Conservation (phyloP, 305 asterid species). For the Rubia tinctorum region DNA sequence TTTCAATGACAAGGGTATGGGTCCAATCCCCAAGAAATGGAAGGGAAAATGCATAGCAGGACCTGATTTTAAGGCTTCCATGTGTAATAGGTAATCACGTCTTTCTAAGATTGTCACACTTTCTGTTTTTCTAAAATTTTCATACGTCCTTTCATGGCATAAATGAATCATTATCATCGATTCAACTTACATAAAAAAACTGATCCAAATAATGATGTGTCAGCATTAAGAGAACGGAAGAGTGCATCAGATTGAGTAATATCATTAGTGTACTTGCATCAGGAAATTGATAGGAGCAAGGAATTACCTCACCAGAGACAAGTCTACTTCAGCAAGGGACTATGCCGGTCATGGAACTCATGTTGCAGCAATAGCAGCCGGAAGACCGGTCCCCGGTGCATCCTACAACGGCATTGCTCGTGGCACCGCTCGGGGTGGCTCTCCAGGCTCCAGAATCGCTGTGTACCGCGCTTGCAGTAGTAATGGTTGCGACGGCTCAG, state of each 20-base stretch:
- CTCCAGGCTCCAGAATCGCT: conserved; percentile 29
- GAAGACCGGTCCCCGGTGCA: conserved; percentile 19
- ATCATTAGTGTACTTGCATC: not conserved
- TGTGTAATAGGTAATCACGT: conserved; percentile 58
- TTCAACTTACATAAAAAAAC: too few species aligned
- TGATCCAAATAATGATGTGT: too few species aligned
- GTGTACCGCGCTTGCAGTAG: conserved; percentile 27
- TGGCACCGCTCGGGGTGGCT: conserved; percentile 25
- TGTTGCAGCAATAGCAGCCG: conserved; percentile 28
- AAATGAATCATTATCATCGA: too few species aligned
- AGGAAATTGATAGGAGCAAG: conserved; percentile 36
- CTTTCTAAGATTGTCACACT: too few species aligned
- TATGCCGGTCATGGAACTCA: conserved; percentile 27
- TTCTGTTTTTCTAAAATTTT: too few species aligned
- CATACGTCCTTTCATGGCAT: too few species aligned
- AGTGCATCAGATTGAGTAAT: too few species aligned
- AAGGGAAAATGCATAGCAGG: conserved; percentile 77
- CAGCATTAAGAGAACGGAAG: too few species aligned
- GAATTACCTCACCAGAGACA: conserved; percentile 5
- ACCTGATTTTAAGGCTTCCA: conserved; percentile 38
- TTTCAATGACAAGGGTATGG: conserved; percentile 53
- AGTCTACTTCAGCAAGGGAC: conserved; percentile 21
- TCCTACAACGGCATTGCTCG: conserved; percentile 26
- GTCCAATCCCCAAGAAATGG: conserved; percentile 67
- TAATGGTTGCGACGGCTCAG: conserved; percentile 55